A percentile compares a stretch with the other conserved stretches of the same genome.
Conservation (phyloP, 768 basidiomycete genomes). For the Trametes elegans region DNA sequence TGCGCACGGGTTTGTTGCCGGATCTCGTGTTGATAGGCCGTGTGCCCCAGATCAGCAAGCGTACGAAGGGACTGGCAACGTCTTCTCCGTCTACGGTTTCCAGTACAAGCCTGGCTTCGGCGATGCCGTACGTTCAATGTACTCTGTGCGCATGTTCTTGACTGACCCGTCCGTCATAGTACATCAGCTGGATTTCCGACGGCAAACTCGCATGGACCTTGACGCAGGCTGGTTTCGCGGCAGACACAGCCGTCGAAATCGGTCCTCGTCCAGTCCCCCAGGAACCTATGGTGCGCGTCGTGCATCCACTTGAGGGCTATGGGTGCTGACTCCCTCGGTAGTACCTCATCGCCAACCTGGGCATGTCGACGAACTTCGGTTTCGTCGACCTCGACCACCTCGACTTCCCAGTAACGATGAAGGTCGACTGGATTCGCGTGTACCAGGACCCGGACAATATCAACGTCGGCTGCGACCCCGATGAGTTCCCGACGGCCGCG, state of each 20-base stretch:
- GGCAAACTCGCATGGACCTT: conserved; percentile 69
- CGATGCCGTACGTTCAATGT: conserved; percentile 56
- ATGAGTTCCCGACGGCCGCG: conserved; percentile 65
- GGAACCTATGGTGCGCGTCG: conserved; percentile 73
- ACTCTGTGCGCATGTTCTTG: conserved; percentile 39
- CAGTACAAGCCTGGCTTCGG: conserved; percentile 75
- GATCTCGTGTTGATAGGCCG: not conserved
- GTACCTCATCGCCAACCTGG: conserved; percentile 59
- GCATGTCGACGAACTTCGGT: conserved; percentile 64
- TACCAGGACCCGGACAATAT: conserved; percentile 52
- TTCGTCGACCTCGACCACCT: conserved; percentile 54
- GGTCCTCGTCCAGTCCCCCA: conserved; percentile 70
- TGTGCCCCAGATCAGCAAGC: conserved; percentile 59
- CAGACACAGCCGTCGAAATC: conserved; percentile 57
- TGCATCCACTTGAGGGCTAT: too few relatives aligned
- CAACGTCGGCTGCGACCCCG: conserved; percentile 71
- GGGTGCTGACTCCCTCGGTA: conserved; percentile 17
- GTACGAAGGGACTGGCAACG: conserved; percentile 55
- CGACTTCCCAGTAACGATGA: conserved; percentile 57
- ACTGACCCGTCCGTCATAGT: conserved; percentile 37
- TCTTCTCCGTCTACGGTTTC: conserved; percentile 74
- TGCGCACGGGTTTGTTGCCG: too few relatives aligned
- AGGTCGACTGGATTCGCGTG: conserved; percentile 81
- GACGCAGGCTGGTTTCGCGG: conserved; percentile 57
- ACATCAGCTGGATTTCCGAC: conserved; percentile 79